Conservation (phyloP, 148 eudicot genomes). For the Camellia japonica region DNA sequence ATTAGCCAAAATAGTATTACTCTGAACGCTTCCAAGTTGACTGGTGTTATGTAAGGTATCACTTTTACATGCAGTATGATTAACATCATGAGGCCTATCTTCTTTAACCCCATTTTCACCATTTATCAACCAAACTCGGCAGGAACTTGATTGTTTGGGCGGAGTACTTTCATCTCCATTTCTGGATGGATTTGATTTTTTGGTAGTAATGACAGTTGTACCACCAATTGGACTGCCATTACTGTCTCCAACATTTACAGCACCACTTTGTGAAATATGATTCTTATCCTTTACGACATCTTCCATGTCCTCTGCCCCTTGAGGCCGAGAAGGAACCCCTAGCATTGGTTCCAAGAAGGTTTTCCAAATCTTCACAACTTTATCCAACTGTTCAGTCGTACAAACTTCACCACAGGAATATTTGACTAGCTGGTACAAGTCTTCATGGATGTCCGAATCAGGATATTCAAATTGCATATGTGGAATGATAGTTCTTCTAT, state of each 20-base stretch:
- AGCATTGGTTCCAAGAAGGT: conserved; percentile 68
- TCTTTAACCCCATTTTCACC: conserved; percentile 40
- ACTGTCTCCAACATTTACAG: conserved; percentile 22
- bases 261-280: conserved; percentile 23
- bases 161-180: conserved; percentile 34
- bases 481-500: conserved; percentile 50
- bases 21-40: conserved; percentile 33
- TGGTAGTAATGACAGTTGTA: conserved; percentile 23
- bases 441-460: conserved; percentile 73
- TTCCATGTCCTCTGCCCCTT: conserved; percentile 45
- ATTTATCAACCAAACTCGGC: conserved; percentile 14
- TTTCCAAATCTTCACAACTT: conserved; percentile 86
- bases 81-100: conserved; percentile 38
- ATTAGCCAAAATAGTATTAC: conserved; percentile 25
- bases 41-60: conserved; percentile 24
- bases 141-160: conserved; percentile 40
- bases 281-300: conserved; percentile 39
- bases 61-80: conserved; percentile 15
- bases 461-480: conserved; percentile 72
- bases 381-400: conserved; percentile 73
- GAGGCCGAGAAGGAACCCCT: conserved; percentile 62
- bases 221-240: conserved; percentile 36
- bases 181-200: conserved; percentile 32
- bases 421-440: conserved; percentile 72
- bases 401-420: conserved; percentile 74